These are phyloP conservation scores for Aspergillus piperis DNA, from an alignment of 2,329 filamentous ascomycete genomes.

Conservation along the genomic window DNA sequence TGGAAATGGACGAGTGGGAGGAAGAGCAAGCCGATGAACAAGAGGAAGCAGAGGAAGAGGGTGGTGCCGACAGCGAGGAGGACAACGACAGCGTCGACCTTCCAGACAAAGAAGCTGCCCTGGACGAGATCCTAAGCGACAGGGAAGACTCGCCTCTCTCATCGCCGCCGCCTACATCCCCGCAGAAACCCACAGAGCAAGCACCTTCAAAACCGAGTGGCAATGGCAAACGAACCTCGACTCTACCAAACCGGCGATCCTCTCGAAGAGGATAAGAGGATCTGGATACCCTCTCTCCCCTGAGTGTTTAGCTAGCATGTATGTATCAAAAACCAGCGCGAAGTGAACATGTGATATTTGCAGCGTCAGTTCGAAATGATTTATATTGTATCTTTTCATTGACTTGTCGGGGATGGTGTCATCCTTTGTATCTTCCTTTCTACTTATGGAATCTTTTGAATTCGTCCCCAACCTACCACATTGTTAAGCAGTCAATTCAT, in stretches of 20 bases:
- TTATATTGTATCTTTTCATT: neutral
- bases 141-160: conserved; percentile 11
- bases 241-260: conserved; percentile 22
- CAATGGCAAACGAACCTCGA: conserved; percentile 18
- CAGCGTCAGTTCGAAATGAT: too few relatives aligned
- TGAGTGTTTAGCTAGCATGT: neutral
- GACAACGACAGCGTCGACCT: conserved; percentile 18
- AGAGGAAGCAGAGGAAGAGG: conserved; percentile 24
- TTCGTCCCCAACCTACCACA: neutral
- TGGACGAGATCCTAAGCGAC: conserved; percentile 4
- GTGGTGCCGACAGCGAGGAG: conserved; percentile 20
- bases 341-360: neutral
- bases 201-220: neutral
- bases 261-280: conserved; percentile 21
- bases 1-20: conserved; percentile 44
- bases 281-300: neutral
- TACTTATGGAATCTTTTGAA: neutral
- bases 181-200: conserved; percentile 12
- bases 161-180: conserved; percentile 11
- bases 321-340: conserved; percentile 1
- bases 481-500: neutral
- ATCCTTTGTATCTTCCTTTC: neutral
- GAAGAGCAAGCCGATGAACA: conserved; percentile 34
- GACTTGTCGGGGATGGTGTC: neutral
- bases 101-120: conserved; percentile 5